These are phyloP conservation scores for Ramalina peruviana DNA, from an alignment of 495 filamentous ascomycete species.

Conservation along the genomic window DNA sequence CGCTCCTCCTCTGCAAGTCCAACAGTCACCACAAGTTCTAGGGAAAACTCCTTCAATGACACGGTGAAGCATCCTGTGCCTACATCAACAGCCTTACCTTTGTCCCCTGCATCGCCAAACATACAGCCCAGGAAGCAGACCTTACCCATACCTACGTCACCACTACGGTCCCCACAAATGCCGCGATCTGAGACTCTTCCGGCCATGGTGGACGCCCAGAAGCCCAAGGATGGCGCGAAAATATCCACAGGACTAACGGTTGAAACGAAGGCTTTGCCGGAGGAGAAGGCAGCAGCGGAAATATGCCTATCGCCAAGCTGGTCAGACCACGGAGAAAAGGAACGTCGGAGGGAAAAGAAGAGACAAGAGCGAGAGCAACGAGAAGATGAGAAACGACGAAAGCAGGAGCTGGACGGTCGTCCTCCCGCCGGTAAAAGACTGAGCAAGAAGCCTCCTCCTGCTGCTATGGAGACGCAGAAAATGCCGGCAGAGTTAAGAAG, in stretches of 20 bases:
- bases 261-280: background rate
- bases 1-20: slow-evolving; percentile 9
- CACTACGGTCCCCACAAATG: slow-evolving; percentile 2
- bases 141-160: slow-evolving; percentile 1
- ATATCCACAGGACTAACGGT: background rate
- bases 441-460: slow-evolving; percentile 17
- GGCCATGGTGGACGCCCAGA: background rate
- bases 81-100: background rate
- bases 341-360: slow-evolving; percentile 13
- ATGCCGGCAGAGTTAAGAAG: slow-evolving; percentile 14
- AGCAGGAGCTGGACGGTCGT: slow-evolving; percentile 13
- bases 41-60: background rate
- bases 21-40: background rate
- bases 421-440: slow-evolving; percentile 9
- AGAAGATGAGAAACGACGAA: slow-evolving; percentile 11
- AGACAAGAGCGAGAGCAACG: slow-evolving; percentile 11
- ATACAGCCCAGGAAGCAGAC: background rate
- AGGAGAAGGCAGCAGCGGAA: slow-evolving; percentile 1
- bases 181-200: slow-evolving; percentile 12
- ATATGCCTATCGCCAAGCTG: slow-evolving; percentile 18
- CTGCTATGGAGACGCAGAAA: slow-evolving; percentile 20
- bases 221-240: background rate
- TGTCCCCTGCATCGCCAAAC: slow-evolving; percentile 1
- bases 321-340: slow-evolving; percentile 16
- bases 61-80: background rate